Percentiles rank a stretch among this genome's conserved stretches.
phyloP scores from a whole-genome alignment of 2,329 filamentous ascomycete species.

The Zopfia rhizophila region DNA sequence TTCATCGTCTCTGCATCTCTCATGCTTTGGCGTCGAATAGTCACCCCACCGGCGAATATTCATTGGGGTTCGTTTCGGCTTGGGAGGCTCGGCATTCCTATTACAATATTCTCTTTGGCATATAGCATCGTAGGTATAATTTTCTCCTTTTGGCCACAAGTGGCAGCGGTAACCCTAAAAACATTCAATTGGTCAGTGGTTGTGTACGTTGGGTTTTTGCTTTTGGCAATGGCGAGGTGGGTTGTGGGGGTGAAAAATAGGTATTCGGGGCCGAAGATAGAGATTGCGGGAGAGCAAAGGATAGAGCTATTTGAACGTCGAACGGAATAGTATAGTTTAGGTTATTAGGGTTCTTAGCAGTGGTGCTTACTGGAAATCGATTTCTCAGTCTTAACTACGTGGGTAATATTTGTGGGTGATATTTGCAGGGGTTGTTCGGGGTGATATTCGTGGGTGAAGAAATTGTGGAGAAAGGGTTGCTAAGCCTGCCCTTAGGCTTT shows the following conservation, averaged over 20 bases:
- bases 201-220: constrained; percentile 24
- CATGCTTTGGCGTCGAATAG: constrained; percentile 18
- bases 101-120: constrained; percentile 14
- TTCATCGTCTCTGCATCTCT: constrained; percentile 18
- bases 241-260: constrained; percentile 19
- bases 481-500: too few species aligned
- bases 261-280: constrained; percentile 31
- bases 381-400: too few species aligned
- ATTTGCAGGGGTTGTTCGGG: too few species aligned
- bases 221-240: constrained; percentile 21
- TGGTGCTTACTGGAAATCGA: too few species aligned
- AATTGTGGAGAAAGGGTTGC: too few species aligned
- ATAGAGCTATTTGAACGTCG: too few species aligned
- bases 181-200: constrained; percentile 31
- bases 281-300: too few species aligned
- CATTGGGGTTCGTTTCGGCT: constrained; percentile 20
- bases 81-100: constrained; percentile 13
- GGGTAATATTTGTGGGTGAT: too few species aligned
- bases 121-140: constrained; percentile 26
- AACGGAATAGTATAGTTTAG: too few species aligned
- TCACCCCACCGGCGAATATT: constrained; percentile 6
- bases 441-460: too few species aligned
- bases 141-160: constrained; percentile 29
- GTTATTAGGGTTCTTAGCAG: too few species aligned
- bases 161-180: constrained; percentile 6